Base-by-base conservation (phyloP, 108 stramenopile species). In the Aurantiochytrium sp. region DNA sequence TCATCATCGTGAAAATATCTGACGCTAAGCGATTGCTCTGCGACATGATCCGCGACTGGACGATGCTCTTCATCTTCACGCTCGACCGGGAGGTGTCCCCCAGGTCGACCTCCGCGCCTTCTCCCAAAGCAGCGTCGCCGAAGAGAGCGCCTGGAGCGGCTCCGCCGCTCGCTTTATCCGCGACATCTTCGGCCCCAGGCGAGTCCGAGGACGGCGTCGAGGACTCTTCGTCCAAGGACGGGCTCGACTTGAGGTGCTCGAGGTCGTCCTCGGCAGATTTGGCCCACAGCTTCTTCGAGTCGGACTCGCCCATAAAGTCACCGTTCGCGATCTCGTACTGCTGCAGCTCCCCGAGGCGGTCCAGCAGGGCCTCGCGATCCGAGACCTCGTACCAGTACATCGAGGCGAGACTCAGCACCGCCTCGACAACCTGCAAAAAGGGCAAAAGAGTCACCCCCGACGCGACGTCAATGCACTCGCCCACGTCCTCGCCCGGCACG, bases 371-470 rank as follows among this genome's bases (percentile, higher is more conserved):
- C 2, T 81, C 42, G n/a, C 73, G 73, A 81, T 48, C 45, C 27
- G 21, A 24, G n/a, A 48, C 39, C 21, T 81, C 73, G 45, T 81
- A 81, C 73, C 73, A 81, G 45, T 48, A 81, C 73, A 81, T 81
- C 32, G 73, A 27, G 1, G 45, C 73, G 73, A 81, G 50, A 27
- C 27, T 21, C n/a, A 27, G 12, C 27, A 81, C 42, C 12, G 39
- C 45, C 6, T 81, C 39, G 1, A 81, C 10, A 27, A 48, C 73
- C 45, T 81, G 42, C 45, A 30, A 27, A n/a, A 81, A 81, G 10
- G 73, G 73, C 12, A 81, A 3, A 6, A 81, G 2, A 12, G 73
- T 81, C 42, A 22, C 36, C 19, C 73, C 73, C n/a, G 12, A 6
- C 1, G 59, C 8, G 19, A 19, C 8, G 24, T 81, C 73, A 48